phyloP scores from a whole-genome alignment of 164 flowering plant genomes.

The Brasenia schreberi region DNA sequence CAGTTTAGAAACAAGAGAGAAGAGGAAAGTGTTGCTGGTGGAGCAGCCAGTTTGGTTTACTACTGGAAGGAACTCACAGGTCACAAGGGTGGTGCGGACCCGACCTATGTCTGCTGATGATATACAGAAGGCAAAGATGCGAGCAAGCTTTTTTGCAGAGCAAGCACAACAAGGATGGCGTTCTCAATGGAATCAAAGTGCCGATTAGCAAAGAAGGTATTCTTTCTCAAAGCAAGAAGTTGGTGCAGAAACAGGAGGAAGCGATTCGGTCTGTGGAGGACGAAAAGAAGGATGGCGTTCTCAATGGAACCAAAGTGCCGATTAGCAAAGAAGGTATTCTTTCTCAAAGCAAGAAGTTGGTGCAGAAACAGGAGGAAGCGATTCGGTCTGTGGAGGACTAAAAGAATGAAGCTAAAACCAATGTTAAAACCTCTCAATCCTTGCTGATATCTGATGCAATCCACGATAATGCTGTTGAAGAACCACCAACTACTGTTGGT shows the following conservation, averaged over 20 bases:
- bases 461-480: conserved; percentile 1
- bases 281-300: conserved; percentile 17
- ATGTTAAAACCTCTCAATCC: conserved; percentile 9
- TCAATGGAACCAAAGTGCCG: conserved; percentile 10
- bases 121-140: conserved; percentile 94
- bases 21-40: conserved; percentile 75
- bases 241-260: not conserved
- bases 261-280: conserved; percentile 28
- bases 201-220: conserved; percentile 8
- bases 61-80: conserved; percentile 36
- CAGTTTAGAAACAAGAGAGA: conserved; percentile 51
- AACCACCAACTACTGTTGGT: not conserved
- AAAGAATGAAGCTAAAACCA: conserved; percentile 14
- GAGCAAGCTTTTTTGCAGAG: conserved; percentile 70
- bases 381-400: conserved; percentile 30
- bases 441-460: conserved; percentile 7
- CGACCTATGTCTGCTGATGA: conserved; percentile 98
- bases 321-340: conserved; percentile 10
- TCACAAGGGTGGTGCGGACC: conserved; percentile 34
- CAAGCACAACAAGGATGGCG: conserved; percentile 48
- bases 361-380: not conserved
- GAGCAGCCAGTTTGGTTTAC: conserved; percentile 76
- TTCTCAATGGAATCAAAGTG: conserved; percentile 10
- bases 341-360: conserved; percentile 11
- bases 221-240: conserved; percentile 13